Percentiles rank a stretch among this genome's conserved stretches.
These are phyloP conservation scores for Pugionium dolabratum DNA, from an alignment of 345 rosid species.

Conservation along the genomic window DNA sequence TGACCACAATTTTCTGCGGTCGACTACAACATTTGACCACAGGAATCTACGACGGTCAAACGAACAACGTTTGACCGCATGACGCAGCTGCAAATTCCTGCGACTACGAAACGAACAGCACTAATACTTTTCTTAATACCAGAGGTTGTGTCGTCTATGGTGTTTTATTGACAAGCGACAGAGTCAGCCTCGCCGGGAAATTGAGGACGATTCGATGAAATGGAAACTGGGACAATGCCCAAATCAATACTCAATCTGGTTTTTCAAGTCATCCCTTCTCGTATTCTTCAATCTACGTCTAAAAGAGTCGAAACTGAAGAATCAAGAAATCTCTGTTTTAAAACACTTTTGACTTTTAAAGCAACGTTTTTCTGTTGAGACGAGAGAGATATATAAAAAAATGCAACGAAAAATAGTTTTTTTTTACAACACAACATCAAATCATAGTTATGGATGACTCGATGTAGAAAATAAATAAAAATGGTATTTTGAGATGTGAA, in stretches of 20 bases:
- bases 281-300: conserved; percentile 29
- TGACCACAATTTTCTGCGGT: no score
- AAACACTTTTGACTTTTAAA: neutral
- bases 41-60: no score
- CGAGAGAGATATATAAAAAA: no score
- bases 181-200: conserved; percentile 35
- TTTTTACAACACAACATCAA: conserved; percentile 13
- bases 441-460: neutral
- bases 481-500: conserved; percentile 24
- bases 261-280: conserved; percentile 43
- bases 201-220: conserved; percentile 32
- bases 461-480: conserved; percentile 10
- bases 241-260: conserved; percentile 27
- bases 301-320: neutral
- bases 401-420: no score
- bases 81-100: no score
- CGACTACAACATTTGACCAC: no score
- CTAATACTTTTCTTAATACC: neutral
- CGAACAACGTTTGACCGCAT: no score
- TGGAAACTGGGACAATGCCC: conserved; percentile 22
- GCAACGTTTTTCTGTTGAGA: neutral
- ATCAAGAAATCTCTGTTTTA: neutral
- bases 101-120: no score
- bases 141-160: conserved; percentile 42
- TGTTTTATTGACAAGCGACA: conserved; percentile 33